These are phyloP conservation scores for Neonectria coccinea DNA, from an alignment of 2,329 filamentous ascomycete species.

Conservation along the genomic window DNA sequence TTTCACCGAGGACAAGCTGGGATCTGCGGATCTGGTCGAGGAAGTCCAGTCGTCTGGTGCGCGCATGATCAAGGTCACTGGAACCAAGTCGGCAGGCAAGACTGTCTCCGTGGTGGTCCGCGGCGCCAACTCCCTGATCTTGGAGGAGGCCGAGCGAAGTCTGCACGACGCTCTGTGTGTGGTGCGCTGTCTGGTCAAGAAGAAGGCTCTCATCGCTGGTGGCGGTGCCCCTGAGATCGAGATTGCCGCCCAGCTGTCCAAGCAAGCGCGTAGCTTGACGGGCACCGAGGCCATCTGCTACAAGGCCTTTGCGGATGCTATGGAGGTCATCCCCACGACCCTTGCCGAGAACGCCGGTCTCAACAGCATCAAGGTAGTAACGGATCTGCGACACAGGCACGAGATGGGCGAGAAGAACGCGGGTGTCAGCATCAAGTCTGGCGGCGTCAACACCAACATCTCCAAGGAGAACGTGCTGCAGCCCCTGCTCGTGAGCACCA, in stretches of 20 bases:
- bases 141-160: slow-evolving; percentile 96
- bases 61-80: slow-evolving; percentile 94
- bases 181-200: slow-evolving; percentile 97
- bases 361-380: slow-evolving; percentile 99
- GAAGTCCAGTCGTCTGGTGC: slow-evolving; percentile 89
- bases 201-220: slow-evolving; percentile 98
- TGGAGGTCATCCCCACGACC: slow-evolving; percentile 97
- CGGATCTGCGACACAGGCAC: slow-evolving; percentile 92
- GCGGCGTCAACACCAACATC: slow-evolving; percentile 96
- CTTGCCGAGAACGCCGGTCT: slow-evolving; percentile 96
- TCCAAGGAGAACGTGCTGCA: slow-evolving; percentile 97
- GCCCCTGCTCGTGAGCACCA: slow-evolving; percentile 95
- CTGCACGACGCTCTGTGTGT: slow-evolving; percentile 98
- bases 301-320: slow-evolving; percentile 97
- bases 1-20: slow-evolving; percentile 98
- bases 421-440: slow-evolving; percentile 97
- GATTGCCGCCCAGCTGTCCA: slow-evolving; percentile 87
- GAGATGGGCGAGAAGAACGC: slow-evolving; percentile 96
- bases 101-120: slow-evolving; percentile 95
- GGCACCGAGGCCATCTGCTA: slow-evolving; percentile 98
- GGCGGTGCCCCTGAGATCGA: slow-evolving; percentile 97
- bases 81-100: slow-evolving; percentile 84
- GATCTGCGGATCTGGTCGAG: slow-evolving; percentile 91
- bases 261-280: slow-evolving; percentile 82
- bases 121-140: slow-evolving; percentile 91